A percentile compares a stretch with the other conserved stretches of the same genome.
phyloP scores from a whole-genome alignment of 768 basidiomycete genomes.

The Termitomyces sp. region DNA sequence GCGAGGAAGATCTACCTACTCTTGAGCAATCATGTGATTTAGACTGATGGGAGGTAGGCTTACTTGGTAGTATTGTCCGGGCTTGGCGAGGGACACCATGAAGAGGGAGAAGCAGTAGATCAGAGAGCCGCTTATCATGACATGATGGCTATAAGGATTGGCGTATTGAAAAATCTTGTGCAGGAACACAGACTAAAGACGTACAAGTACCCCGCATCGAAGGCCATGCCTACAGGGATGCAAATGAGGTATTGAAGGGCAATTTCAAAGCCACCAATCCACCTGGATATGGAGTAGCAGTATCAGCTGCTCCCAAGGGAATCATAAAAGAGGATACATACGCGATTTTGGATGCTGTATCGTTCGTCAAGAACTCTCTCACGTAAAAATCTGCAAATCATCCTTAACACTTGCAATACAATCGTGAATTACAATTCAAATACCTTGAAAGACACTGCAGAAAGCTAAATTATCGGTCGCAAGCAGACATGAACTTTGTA shows the following conservation, averaged over 20 bases:
- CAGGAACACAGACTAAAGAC: background rate
- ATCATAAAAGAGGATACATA: background rate
- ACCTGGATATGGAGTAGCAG: constrained; percentile 8
- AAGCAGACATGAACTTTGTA: background rate
- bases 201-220: constrained; percentile 24
- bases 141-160: constrained; percentile 22
- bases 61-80: constrained; percentile 29
- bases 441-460: constrained; percentile 14
- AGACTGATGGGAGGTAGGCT: background rate
- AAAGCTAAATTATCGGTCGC: background rate
- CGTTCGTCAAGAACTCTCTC: constrained; percentile 12
- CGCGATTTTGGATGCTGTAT: constrained; percentile 16
- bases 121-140: constrained; percentile 33
- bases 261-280: constrained; percentile 33
- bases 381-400: constrained; percentile 12
- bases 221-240: constrained; percentile 23
- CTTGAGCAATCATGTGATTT: background rate
- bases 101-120: constrained; percentile 34
- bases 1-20: constrained; percentile 27
- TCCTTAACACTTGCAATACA: background rate
- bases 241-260: constrained; percentile 24
- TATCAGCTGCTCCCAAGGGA: background rate
- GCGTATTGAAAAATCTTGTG: background rate
- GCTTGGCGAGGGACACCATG: constrained; percentile 32
- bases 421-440: background rate